phyloP scores from a whole-genome alignment of 352 stramenopile genomes.

The Globisporangium uncinulatum region DNA sequence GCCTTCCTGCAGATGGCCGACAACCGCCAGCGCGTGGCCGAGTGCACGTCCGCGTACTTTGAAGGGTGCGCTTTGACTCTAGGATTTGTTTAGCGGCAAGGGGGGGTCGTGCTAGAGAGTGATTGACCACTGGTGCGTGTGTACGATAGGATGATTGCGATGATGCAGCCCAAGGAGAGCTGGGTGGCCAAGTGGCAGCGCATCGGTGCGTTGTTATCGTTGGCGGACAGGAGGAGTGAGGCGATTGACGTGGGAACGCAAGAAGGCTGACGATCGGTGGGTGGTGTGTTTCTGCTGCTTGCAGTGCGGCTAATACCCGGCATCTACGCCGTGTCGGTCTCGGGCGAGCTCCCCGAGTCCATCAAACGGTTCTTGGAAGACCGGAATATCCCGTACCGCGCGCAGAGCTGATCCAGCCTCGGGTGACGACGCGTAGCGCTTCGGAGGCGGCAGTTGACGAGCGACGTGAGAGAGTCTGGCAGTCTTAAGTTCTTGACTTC shows the following conservation, averaged over 20 bases:
- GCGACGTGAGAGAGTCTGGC: too few species aligned
- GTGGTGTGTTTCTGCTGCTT: not conserved
- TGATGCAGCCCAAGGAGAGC: slow-evolving; percentile 88
- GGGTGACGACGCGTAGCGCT: not conserved
- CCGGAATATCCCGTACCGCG: slow-evolving; percentile 81
- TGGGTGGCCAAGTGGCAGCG: slow-evolving; percentile 89
- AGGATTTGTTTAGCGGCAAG: not conserved
- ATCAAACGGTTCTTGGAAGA: slow-evolving; percentile 88
- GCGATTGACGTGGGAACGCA: not conserved
- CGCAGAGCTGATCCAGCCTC: slow-evolving; percentile 40
- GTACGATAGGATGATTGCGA: slow-evolving; percentile 65
- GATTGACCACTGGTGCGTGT: not conserved
- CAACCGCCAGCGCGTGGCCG: slow-evolving; percentile 83
- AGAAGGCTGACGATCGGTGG: not conserved
- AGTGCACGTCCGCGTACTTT: slow-evolving; percentile 87
- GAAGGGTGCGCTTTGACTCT: slow-evolving; percentile 46
- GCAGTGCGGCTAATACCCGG: slow-evolving; percentile 73
- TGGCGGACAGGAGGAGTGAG: not conserved
- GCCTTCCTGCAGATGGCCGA: slow-evolving; percentile 86
- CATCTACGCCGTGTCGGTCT: slow-evolving; percentile 86
- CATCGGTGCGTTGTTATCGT: slow-evolving; percentile 41
- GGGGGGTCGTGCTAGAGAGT: not conserved
- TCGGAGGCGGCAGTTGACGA: not conserved
- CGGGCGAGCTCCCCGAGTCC: slow-evolving; percentile 77
- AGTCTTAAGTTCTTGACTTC: too few species aligned